phyloP scores from a whole-genome alignment of 345 rosid genomes.

The Euphorbia lathyris region DNA sequence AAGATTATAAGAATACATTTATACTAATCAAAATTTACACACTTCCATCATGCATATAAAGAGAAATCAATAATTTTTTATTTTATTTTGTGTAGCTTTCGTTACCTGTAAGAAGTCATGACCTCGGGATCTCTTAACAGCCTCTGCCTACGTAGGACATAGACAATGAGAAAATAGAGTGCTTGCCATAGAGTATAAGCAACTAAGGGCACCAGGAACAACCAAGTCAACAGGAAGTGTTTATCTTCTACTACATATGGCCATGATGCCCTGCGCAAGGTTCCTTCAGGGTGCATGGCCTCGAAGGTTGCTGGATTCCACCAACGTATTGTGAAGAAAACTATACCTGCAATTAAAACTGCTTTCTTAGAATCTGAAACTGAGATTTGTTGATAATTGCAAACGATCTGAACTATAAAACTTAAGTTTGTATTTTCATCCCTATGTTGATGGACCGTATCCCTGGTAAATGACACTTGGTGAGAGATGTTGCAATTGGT shows the following conservation, averaged over 20 bases:
- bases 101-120: constrained; percentile 94
- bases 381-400: neutral
- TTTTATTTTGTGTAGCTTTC: neutral
- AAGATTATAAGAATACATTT: neutral
- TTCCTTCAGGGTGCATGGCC: constrained; percentile 88
- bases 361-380: constrained; percentile 12
- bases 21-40: neutral
- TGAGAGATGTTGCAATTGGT: neutral
- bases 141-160: constrained; percentile 89
- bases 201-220: constrained; percentile 77
- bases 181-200: constrained; percentile 90
- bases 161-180: constrained; percentile 83
- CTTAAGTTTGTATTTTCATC: neutral
- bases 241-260: constrained; percentile 78
- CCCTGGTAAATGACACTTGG: neutral
- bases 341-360: constrained; percentile 56
- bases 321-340: constrained; percentile 95
- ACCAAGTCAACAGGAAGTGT: constrained; percentile 73
- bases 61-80: neutral
- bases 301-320: constrained; percentile 91
- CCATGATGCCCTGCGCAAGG: constrained; percentile 64
- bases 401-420: neutral
- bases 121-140: constrained; percentile 95
- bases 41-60: no score
- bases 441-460: neutral